Conservation (phyloP, 306 rosid genomes). For the Gastrolobium bilobum region DNA sequence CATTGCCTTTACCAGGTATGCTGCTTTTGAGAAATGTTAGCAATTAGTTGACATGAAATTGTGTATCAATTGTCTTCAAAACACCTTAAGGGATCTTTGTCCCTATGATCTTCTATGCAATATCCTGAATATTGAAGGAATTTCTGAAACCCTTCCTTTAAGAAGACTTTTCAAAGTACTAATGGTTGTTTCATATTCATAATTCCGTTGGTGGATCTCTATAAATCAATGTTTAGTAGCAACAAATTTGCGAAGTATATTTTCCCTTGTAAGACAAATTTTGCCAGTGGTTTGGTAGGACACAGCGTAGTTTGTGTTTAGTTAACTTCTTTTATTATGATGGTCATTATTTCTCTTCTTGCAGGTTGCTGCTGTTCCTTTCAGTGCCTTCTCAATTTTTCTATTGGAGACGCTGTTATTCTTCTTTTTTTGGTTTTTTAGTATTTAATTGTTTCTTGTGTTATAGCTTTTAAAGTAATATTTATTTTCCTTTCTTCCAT, state of each 20-base stretch:
- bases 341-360: conserved; percentile 28
- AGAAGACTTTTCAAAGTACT: neutral
- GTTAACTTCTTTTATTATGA: neutral
- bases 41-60: conserved; percentile 11
- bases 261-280: conserved; percentile 21
- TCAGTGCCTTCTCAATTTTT: conserved; percentile 61
- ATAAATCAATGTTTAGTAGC: conserved; percentile 18
- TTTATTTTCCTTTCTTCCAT: conserved; percentile 31
- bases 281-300: conserved; percentile 15
- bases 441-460: conserved; percentile 15
- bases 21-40: conserved; percentile 30
- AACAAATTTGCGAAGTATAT: neutral
- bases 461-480: conserved; percentile 35
- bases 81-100: conserved; percentile 24
- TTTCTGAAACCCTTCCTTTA: conserved; percentile 2
- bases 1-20: conserved; percentile 55
- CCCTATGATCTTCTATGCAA: neutral
- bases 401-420: conserved; percentile 52
- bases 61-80: conserved; percentile 12
- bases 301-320: neutral
- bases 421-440: neutral
- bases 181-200: neutral
- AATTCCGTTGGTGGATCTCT: conserved; percentile 12
- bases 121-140: conserved; percentile 26
- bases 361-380: conserved; percentile 58